phyloP scores from a whole-genome alignment of 2,329 filamentous ascomycete species.

The Fusarium piperis region DNA sequence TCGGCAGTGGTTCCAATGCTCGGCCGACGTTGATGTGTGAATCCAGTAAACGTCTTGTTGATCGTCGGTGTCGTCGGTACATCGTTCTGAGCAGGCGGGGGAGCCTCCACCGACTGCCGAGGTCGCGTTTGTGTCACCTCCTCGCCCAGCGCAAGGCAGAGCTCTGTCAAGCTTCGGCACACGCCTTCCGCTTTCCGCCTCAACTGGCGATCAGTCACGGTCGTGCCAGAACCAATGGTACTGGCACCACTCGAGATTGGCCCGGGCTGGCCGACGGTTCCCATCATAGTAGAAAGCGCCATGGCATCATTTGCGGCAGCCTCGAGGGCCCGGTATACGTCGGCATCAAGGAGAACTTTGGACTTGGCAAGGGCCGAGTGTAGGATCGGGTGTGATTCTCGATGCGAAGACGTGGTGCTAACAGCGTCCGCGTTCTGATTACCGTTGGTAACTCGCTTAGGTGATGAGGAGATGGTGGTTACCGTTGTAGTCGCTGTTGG shows the following conservation, averaged over 20 bases:
- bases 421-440: constrained; percentile 48
- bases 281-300: constrained; percentile 80
- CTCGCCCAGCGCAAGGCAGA: constrained; percentile 85
- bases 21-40: constrained; percentile 53
- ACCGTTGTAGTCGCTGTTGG: constrained; percentile 90
- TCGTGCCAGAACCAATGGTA: constrained; percentile 63
- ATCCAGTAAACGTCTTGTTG: constrained; percentile 51
- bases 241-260: constrained; percentile 75
- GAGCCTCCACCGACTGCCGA: constrained; percentile 27
- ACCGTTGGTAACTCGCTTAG: constrained; percentile 67
- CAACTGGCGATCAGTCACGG: constrained; percentile 81
- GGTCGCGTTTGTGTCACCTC: constrained; percentile 54
- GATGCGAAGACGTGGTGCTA: constrained; percentile 54
- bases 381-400: constrained; percentile 78
- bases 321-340: constrained; percentile 84
- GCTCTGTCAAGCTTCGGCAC: constrained; percentile 90
- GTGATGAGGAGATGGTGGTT: constrained; percentile 90
- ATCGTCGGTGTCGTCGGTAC: constrained; percentile 56
- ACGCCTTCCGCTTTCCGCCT: constrained; percentile 92
- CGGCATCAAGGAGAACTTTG: constrained; percentile 72
- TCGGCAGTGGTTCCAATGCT: constrained; percentile 54
- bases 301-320: constrained; percentile 84
- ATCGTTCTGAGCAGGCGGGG: constrained; percentile 29
- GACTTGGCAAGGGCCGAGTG: constrained; percentile 84
- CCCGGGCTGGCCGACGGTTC: constrained; percentile 73